These are phyloP conservation scores for Cladobotryum mycophilum DNA, from an alignment of 2,329 filamentous ascomycete species.

Conservation along the genomic window DNA sequence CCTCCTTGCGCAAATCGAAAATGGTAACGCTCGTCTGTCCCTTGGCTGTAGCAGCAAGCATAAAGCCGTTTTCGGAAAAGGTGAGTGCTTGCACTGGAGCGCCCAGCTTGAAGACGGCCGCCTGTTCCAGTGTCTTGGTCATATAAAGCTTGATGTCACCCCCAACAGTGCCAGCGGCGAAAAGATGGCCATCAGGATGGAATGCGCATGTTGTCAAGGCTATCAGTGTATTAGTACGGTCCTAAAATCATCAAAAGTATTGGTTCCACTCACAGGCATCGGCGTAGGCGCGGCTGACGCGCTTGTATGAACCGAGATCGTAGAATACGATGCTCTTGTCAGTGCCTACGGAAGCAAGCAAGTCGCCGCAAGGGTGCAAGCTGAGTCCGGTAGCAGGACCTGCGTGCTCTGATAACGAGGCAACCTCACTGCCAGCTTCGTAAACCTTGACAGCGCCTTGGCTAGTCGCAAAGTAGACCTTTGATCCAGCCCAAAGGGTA, in stretches of 20 bases:
- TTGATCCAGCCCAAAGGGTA: conserved; percentile 58
- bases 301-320: conserved; percentile 61
- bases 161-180: conserved; percentile 73
- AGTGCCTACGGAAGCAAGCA: conserved; percentile 79
- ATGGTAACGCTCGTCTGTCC: conserved; percentile 74
- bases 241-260: background rate
- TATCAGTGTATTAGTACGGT: conserved; percentile 27
- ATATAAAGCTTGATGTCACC: conserved; percentile 87
- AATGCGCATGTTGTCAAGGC: conserved; percentile 75
- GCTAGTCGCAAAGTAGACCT: conserved; percentile 65
- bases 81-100: conserved; percentile 67
- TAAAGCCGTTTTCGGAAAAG: conserved; percentile 96
- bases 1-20: conserved; percentile 89
- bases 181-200: conserved; percentile 93
- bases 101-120: conserved; percentile 64
- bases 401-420: conserved; percentile 72
- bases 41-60: conserved; percentile 79
- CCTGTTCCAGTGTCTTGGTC: conserved; percentile 69
- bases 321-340: conserved; percentile 95
- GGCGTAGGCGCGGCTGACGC: conserved; percentile 71
- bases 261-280: conserved; percentile 61
- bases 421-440: conserved; percentile 61
- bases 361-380: conserved; percentile 73
- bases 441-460: conserved; percentile 77
- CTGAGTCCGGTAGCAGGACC: conserved; percentile 72